These are phyloP conservation scores for Aspergillus versicolor DNA, from an alignment of 2,329 filamentous ascomycete species.

Conservation along the genomic window DNA sequence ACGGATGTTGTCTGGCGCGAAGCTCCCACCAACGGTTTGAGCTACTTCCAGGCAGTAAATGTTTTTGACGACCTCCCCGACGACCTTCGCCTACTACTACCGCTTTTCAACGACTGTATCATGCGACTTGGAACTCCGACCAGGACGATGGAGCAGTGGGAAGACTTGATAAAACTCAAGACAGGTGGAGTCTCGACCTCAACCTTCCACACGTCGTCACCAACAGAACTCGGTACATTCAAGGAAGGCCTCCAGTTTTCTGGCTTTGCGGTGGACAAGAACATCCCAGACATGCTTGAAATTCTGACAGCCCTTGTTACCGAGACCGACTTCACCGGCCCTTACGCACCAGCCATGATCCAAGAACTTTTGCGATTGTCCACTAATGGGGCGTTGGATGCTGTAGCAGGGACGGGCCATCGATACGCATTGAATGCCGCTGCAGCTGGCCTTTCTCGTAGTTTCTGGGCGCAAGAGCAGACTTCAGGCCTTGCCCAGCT, in stretches of 20 bases:
- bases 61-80: slow-evolving; percentile 75
- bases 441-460: slow-evolving; percentile 72
- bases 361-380: slow-evolving; percentile 82
- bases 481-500: slow-evolving; percentile 89
- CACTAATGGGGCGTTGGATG: slow-evolving; percentile 85
- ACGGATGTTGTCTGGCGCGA: slow-evolving; percentile 84
- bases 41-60: slow-evolving; percentile 91
- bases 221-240: slow-evolving; percentile 66
- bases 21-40: slow-evolving; percentile 90
- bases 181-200: slow-evolving; percentile 86
- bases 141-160: slow-evolving; percentile 89
- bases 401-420: slow-evolving; percentile 87
- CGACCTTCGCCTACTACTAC: slow-evolving; percentile 79
- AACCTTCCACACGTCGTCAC: slow-evolving; percentile 79
- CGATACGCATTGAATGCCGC: slow-evolving; percentile 81
- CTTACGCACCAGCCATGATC: slow-evolving; percentile 77
- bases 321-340: slow-evolving; percentile 86
- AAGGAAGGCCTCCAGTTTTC: slow-evolving; percentile 81
- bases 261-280: slow-evolving; percentile 84
- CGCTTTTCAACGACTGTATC: slow-evolving; percentile 86
- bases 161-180: slow-evolving; percentile 93
- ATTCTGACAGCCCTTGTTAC: slow-evolving; percentile 75
- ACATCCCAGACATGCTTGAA: slow-evolving; percentile 88
- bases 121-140: slow-evolving; percentile 89
- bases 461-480: slow-evolving; percentile 74